Conservation (phyloP, 768 basidiomycete species). For the Amanita muscaria region DNA sequence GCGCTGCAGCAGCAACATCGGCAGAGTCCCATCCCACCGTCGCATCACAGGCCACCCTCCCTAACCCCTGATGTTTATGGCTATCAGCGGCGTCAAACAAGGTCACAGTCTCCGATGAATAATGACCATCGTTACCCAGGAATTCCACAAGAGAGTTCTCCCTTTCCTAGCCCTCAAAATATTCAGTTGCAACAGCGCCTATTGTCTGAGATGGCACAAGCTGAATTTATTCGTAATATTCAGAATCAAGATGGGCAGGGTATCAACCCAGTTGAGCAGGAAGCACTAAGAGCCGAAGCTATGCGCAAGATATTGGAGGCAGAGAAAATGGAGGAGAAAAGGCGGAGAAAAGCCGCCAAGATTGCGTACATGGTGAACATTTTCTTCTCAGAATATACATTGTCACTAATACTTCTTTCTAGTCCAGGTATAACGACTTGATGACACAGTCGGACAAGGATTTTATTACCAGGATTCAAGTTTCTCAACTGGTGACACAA, state of each 20-base stretch:
- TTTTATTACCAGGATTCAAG: constrained; percentile 98
- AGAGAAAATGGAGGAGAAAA: constrained; percentile 79
- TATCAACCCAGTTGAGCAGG: constrained; percentile 40
- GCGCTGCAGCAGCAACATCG: constrained; percentile 36
- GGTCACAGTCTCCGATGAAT: constrained; percentile 35
- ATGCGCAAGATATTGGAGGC: constrained; percentile 88
- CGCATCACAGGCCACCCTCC: constrained; percentile 20
- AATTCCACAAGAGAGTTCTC: constrained; percentile 44
- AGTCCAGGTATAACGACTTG: constrained; percentile 90
- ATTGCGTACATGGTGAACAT: constrained; percentile 76
- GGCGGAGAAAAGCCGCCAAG: constrained; percentile 73
- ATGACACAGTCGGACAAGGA: constrained; percentile 99
- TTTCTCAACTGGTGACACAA: constrained; percentile 93
- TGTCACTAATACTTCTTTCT: constrained; percentile 10
- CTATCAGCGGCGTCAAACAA: constrained; percentile 40
- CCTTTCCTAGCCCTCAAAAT: constrained; percentile 46
- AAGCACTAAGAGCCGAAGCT: constrained; percentile 65
- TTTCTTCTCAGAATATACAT: background rate
- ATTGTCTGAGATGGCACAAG: constrained; percentile 68
- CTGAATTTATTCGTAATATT: constrained; percentile 56
- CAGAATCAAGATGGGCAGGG: constrained; percentile 40
- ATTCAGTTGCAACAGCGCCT: constrained; percentile 69
- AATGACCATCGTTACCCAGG: constrained; percentile 23
- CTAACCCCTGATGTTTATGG: constrained; percentile 42
- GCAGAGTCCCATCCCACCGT: constrained; percentile 15